phyloP scores from a whole-genome alignment of 768 basidiomycete species.

The Lactifluus hygrophoroides region DNA sequence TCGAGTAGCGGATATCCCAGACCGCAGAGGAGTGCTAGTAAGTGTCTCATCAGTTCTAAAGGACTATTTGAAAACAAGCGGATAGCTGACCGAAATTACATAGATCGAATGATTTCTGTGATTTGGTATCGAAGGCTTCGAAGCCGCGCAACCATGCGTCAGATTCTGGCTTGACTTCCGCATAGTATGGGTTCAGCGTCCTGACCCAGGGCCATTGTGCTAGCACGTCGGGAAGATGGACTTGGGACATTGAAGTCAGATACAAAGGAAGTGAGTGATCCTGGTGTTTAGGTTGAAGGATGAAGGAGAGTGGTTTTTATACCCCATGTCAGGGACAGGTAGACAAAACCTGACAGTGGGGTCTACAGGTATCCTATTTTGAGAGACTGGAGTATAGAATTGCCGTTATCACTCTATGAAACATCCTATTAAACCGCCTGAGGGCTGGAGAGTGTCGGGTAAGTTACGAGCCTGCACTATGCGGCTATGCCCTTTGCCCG shows the following conservation, averaged over 20 bases:
- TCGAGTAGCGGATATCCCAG: slow-evolving; percentile 29
- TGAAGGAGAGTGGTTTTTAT: background rate
- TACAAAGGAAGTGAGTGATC: background rate
- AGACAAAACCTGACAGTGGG: background rate
- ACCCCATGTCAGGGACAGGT: background rate
- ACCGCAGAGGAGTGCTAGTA: slow-evolving; percentile 33
- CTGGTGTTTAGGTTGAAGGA: background rate
- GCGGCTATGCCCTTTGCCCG: no score
- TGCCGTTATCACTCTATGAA: background rate
- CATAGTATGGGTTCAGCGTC: slow-evolving; percentile 16
- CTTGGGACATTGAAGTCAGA: background rate
- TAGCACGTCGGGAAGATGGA: slow-evolving; percentile 11
- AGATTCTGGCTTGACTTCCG: slow-evolving; percentile 12
- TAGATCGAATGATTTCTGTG: no score
- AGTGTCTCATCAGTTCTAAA: background rate
- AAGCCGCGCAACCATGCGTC: slow-evolving; percentile 20
- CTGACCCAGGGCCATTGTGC: slow-evolving; percentile 20
- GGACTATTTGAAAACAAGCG: background rate
- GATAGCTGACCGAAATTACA: slow-evolving; percentile 9
- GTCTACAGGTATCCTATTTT: background rate
- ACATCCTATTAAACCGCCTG: no score
- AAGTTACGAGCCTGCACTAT: no score
- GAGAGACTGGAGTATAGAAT: background rate
- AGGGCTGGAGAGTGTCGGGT: no score
- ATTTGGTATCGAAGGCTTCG: slow-evolving; percentile 11